phyloP scores from a whole-genome alignment of 2,329 filamentous ascomycete species.

The Metarhizium sp. region DNA sequence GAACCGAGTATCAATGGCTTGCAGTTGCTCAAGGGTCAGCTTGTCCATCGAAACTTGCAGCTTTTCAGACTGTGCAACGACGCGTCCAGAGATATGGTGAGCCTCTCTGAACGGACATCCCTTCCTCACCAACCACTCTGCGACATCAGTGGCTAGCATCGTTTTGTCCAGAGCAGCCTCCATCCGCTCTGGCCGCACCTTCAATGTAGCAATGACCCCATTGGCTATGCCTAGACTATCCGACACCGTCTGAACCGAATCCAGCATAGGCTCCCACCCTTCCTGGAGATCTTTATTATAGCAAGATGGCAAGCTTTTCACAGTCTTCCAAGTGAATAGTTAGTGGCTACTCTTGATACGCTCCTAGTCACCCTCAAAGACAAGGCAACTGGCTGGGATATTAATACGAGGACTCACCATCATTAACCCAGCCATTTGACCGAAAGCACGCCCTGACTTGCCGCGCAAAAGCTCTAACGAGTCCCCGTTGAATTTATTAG shows the following conservation, averaged over 20 bases:
- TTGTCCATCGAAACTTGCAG: constrained; percentile 59
- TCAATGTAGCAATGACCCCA: constrained; percentile 67
- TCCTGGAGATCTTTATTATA: constrained; percentile 95
- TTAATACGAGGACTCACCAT: no score
- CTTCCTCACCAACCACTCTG: constrained; percentile 54
- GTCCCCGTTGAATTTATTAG: constrained; percentile 57
- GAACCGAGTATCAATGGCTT: constrained; percentile 60
- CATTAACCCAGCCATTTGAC: constrained; percentile 70
- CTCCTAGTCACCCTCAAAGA: no score
- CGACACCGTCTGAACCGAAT: constrained; percentile 70
- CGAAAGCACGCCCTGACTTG: constrained; percentile 57
- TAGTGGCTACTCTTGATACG: no score
- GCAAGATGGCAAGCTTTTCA: constrained; percentile 62
- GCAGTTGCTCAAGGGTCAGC: constrained; percentile 55
- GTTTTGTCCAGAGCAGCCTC: constrained; percentile 66
- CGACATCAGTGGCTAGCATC: constrained; percentile 70
- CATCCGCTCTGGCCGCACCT: constrained; percentile 66
- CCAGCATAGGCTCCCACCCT: constrained; percentile 75
- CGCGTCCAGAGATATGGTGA: constrained; percentile 66
- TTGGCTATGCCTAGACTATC: constrained; percentile 78
- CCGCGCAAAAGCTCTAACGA: neutral
- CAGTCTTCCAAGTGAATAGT: constrained; percentile 22
- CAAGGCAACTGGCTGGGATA: no score
- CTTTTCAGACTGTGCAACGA: constrained; percentile 28
- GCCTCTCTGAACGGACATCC: constrained; percentile 72